Base-by-base conservation (phyloP, 306 rosid genomes). In the Elaeagnus macrophylla region DNA sequence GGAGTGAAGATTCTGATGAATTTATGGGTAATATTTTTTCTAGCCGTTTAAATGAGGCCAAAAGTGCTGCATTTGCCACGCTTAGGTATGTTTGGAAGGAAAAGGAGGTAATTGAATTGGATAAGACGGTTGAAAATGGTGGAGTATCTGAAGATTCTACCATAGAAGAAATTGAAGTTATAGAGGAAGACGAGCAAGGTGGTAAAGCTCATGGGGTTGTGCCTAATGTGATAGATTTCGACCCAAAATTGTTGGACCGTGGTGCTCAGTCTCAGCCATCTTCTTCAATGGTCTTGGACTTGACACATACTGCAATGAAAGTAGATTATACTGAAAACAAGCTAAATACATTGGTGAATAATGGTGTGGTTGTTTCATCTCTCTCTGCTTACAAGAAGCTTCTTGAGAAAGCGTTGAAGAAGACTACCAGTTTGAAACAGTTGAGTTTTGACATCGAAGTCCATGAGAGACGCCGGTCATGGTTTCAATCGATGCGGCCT, bases 361-460 rank as follows among this genome's bases (percentile, higher is more conserved):
- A 54, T 32, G 60, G 6, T 0, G 80, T 64, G 60, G 74, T 69
- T 25, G 4, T 72, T 19, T 36, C 60, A 1, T 53, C 68, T 20
- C 67, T 76, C 62, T 56, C 59, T 14, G 82, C 42, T 12, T 93
- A 87, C 69, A 88, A 74, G 72, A 81, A 75, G 84, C 59, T 93
- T 85, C 80, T 93, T 16, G 75, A 72, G 48, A 46, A 9, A 20
- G 71, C 56, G 50, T 67, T 59, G 7, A 72, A 51, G 59, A 63
- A 83, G 51, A 48, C 53, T 0, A 40, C 57, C 0, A 74, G 19
- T 4, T 51, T 88, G 59, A 15, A 48, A 12, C 56, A 55, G 45
- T 65, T 93, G 78, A 46, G 37, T 36, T 75, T 61, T 43, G 70
- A 93, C 10, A 93, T 93, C 38, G 54, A 75, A 36, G 42, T 80